Evolutionary conservation across 1,284 basidiomycete species (phyloP), one percentile per base, ranked within the genome.

Genomic region (Sanghuangporus baumii): DNA sequence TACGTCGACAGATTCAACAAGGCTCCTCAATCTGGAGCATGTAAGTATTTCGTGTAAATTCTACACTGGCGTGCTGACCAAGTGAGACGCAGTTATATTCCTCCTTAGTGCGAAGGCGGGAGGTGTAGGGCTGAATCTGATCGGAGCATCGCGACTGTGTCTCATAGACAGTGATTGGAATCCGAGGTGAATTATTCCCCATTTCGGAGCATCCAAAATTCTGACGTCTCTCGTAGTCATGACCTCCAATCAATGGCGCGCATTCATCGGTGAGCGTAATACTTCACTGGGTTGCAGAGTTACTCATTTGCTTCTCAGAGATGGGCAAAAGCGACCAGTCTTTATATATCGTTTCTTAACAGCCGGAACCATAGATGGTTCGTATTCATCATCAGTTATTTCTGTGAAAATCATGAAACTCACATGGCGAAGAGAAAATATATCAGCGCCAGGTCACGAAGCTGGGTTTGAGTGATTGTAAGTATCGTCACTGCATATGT

Each of bases 241-340:
- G 96, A 99, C 74, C 76, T 95, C 16, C 96, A 99, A 74, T 92
- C 96, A 1, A 99, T 99, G 96, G 96, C 95, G 58, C 86, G 97
- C 55, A 98, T 96, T 69, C 93, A 96, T 74, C 84, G 93, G 93
- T 94, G 65, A 65, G 79, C 43, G 40, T 4, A n/a, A 41, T n/a
- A 51, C 55, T 43, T 51, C 9, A 43, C 64, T 55, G 48, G 37
- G n/a, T n/a, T 6, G 12, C 23, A 38, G 23, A 18, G 50, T 14
- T 43, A 41, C 37, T 66, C 58, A 65, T 16, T 46, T 41, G 62
- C 55, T 56, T 61, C 50, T 7, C 68, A 95, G 93, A 23, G 96
- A 99, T 75, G 97, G 97, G 0, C 97, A 99, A 76, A 96, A 92
- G 71, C 86, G 87, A 43, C 87, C 90, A 0, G 94, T 96, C 0